A percentile compares a stretch with the other conserved stretches of the same genome.
Evolutionary conservation across 2,329 filamentous ascomycete genomes (phyloP).

Genomic region (Colletotrichum liaoningense): DNA sequence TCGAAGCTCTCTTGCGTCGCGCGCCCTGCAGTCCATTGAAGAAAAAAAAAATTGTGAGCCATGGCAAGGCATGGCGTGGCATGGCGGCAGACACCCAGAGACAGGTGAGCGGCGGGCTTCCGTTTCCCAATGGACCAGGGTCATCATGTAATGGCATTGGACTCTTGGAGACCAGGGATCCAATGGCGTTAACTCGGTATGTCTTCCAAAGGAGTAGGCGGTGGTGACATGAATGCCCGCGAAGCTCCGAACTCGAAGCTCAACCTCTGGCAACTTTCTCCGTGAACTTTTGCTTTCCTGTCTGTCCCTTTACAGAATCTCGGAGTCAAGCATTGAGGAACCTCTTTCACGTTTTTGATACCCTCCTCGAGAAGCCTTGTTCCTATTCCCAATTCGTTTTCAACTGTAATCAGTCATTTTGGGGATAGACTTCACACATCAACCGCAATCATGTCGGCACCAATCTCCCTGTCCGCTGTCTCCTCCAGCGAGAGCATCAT

Average conservation of each 20-base stretch:
- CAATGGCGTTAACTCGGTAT: constrained; percentile 20
- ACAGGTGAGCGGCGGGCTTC: constrained; percentile 2
- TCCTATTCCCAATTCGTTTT: not conserved
- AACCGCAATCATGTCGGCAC: constrained; percentile 39
- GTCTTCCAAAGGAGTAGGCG: constrained; percentile 28
- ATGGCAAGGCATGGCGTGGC: constrained; percentile 6
- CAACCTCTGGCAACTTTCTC: not conserved
- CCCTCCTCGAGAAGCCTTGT: not conserved
- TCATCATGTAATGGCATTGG: not conserved
- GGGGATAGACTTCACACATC: not conserved
- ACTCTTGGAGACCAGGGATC: not conserved
- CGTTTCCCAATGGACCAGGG: not conserved
- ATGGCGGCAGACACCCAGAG: not conserved
- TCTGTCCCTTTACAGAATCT: not conserved
- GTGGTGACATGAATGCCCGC: constrained; percentile 16
- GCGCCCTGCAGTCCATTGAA: constrained; percentile 7
- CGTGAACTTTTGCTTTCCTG: not conserved
- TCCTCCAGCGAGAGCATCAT: constrained; percentile 52
- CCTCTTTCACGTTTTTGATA: not conserved
- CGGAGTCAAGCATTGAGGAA: not conserved
- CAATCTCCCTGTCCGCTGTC: constrained; percentile 42
- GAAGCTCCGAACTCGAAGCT: constrained; percentile 31
- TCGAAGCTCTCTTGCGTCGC: not conserved
- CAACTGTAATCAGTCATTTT: not conserved
- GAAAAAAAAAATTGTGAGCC: constrained; percentile 7